Conservation (phyloP, 129 eudicot genomes). For the Flaveria brownii region DNA sequence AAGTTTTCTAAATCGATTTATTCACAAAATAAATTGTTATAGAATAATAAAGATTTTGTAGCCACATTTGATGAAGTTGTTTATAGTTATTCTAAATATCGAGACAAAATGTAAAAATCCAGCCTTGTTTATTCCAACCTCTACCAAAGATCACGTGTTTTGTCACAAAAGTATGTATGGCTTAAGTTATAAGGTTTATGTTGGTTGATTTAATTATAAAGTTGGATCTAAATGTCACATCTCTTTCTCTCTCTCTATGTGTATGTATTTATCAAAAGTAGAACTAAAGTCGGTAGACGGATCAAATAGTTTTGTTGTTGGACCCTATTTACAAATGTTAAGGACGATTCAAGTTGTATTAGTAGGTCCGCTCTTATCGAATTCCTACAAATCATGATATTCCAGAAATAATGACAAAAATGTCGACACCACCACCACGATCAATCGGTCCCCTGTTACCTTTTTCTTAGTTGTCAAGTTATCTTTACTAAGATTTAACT, state of each 20-base stretch:
- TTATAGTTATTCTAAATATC: too few species aligned
- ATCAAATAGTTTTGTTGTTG: not conserved
- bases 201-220: too few species aligned
- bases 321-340: not conserved
- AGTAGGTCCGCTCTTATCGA: not conserved
- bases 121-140: too few species aligned
- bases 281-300: not conserved
- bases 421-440: not conserved
- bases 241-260: too few species aligned
- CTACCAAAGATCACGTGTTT: too few species aligned
- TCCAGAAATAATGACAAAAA: not conserved
- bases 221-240: too few species aligned
- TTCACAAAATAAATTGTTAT: not conserved
- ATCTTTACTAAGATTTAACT: too few species aligned
- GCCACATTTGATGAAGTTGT: not conserved
- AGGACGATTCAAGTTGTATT: not conserved
- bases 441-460: not conserved
- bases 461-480: not conserved
- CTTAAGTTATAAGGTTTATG: too few species aligned
- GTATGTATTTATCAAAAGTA: not conserved
- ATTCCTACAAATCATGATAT: not conserved
- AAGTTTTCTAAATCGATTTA: not conserved
- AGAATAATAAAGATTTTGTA: not conserved
- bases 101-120: too few species aligned
- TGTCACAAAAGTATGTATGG: too few species aligned